These are phyloP conservation scores for Termitomyces sp. DNA, from an alignment of 768 basidiomycete species.

Conservation along the genomic window DNA sequence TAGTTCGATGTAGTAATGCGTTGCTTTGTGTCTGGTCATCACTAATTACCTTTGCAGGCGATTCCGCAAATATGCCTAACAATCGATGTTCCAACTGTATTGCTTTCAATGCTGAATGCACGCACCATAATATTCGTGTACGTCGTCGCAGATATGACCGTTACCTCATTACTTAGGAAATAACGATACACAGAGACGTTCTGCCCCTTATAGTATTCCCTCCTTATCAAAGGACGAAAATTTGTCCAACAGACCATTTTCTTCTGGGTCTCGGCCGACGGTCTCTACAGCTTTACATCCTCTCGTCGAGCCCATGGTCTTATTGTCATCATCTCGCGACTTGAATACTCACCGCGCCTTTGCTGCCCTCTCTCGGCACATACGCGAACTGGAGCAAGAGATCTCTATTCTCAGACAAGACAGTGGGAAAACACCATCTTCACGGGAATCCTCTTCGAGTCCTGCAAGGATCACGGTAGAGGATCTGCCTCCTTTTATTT, in stretches of 20 bases:
- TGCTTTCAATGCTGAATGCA: constrained; percentile 42
- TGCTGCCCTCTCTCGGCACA: constrained; percentile 10
- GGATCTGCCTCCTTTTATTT: neutral
- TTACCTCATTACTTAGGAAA: neutral
- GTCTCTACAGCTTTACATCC: constrained; percentile 4
- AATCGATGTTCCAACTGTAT: constrained; percentile 56
- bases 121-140: constrained; percentile 52
- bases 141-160: constrained; percentile 4
- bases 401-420: constrained; percentile 7
- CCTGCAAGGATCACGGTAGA: neutral
- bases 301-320: constrained; percentile 10
- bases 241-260: neutral
- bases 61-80: constrained; percentile 54
- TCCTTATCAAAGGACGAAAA: neutral
- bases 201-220: neutral
- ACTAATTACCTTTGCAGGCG: constrained; percentile 29
- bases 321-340: constrained; percentile 4
- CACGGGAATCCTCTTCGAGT: neutral
- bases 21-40: neutral
- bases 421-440: neutral
- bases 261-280: neutral
- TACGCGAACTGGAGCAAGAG: constrained; percentile 12
- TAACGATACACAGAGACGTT: constrained; percentile 19
- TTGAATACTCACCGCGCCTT: constrained; percentile 7
- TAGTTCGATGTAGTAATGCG: constrained; percentile 34